A percentile compares a stretch with the other conserved stretches of the same genome.
phyloP scores from a whole-genome alignment of 2,329 filamentous ascomycete species.

The Talaromyces islandicus region DNA sequence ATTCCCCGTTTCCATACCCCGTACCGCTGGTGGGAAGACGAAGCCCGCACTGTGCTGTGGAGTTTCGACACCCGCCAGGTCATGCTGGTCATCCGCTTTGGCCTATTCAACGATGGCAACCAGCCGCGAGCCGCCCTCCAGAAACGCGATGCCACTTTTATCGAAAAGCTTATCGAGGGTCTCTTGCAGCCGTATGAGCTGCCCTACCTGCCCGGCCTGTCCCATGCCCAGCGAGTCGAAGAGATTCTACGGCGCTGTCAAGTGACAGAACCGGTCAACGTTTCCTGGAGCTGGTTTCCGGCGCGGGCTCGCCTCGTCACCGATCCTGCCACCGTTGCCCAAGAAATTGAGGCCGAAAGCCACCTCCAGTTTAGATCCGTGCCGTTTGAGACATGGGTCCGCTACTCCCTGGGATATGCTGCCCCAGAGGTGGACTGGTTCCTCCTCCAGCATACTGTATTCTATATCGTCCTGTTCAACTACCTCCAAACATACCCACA shows the following conservation, averaged over 20 bases:
- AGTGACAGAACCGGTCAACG: slow-evolving; percentile 14
- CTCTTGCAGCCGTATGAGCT: slow-evolving; percentile 24
- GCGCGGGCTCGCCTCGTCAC: slow-evolving; percentile 15
- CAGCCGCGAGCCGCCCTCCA: slow-evolving; percentile 29
- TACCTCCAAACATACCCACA: slow-evolving; percentile 28
- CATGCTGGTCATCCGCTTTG: slow-evolving; percentile 31
- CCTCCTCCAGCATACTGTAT: slow-evolving; percentile 30
- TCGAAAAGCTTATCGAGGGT: slow-evolving; percentile 27
- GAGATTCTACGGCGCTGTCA: slow-evolving; percentile 31
- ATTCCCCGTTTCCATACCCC: slow-evolving; percentile 25
- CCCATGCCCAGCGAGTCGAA: slow-evolving; percentile 34
- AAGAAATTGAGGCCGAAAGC: slow-evolving; percentile 32
- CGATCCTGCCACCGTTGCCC: slow-evolving; percentile 23
- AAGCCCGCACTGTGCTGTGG: slow-evolving; percentile 32
- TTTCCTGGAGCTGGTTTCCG: slow-evolving; percentile 34
- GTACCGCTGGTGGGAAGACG: slow-evolving; percentile 39
- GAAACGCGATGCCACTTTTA: slow-evolving; percentile 24
- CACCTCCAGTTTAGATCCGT: slow-evolving; percentile 33
- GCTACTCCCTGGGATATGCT: slow-evolving; percentile 31
- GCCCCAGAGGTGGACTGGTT: slow-evolving; percentile 33
- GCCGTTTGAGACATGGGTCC: slow-evolving; percentile 35
- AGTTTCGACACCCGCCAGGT: slow-evolving; percentile 33
- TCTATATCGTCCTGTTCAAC: slow-evolving; percentile 27
- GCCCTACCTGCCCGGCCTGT: slow-evolving; percentile 21
- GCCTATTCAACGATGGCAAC: slow-evolving; percentile 29